phyloP scores from a whole-genome alignment of 1,284 basidiomycete genomes.

The Leccinum pseudoinsigne region DNA sequence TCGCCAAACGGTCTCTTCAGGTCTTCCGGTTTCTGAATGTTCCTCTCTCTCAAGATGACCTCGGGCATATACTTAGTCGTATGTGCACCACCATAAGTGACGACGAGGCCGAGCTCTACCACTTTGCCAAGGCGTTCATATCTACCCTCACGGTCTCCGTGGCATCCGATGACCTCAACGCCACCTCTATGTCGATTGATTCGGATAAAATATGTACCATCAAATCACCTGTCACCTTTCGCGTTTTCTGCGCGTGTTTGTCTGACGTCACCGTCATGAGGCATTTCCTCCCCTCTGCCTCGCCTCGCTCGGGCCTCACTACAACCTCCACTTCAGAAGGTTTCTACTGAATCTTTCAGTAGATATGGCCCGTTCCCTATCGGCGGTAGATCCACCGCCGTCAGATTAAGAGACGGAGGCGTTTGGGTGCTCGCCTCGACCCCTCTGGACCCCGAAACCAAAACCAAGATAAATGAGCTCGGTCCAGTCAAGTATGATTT shows the following conservation, averaged over 20 bases:
- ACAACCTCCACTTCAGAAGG: slow-evolving; percentile 19
- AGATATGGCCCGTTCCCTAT: slow-evolving; percentile 47
- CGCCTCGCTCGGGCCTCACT: slow-evolving; percentile 13
- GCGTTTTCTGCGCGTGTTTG: slow-evolving; percentile 19
- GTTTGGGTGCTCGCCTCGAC: slow-evolving; percentile 90
- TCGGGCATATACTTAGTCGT: slow-evolving; percentile 82
- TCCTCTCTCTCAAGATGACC: slow-evolving; percentile 66
- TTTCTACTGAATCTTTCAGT: slow-evolving; percentile 6
- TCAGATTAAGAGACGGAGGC: slow-evolving; percentile 68
- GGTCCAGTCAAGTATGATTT: slow-evolving; percentile 68
- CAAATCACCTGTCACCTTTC: slow-evolving; percentile 1
- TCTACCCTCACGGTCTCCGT: slow-evolving; percentile 75
- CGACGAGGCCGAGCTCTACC: slow-evolving; percentile 67
- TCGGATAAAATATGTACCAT: background rate
- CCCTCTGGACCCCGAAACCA: slow-evolving; percentile 73
- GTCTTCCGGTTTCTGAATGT: slow-evolving; percentile 87
- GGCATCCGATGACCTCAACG: slow-evolving; percentile 55
- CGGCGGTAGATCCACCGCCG: slow-evolving; percentile 83
- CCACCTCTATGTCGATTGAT: slow-evolving; percentile 27
- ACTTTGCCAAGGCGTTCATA: slow-evolving; percentile 85
- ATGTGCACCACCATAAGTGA: slow-evolving; percentile 85
- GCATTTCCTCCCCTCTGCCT: slow-evolving; percentile 16
- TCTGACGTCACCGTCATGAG: slow-evolving; percentile 24
- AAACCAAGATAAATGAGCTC: slow-evolving; percentile 66
- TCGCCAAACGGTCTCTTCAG: slow-evolving; percentile 89